Base-by-base conservation (phyloP, 805 yeast species). In the Saturnispora hagleri region DNA sequence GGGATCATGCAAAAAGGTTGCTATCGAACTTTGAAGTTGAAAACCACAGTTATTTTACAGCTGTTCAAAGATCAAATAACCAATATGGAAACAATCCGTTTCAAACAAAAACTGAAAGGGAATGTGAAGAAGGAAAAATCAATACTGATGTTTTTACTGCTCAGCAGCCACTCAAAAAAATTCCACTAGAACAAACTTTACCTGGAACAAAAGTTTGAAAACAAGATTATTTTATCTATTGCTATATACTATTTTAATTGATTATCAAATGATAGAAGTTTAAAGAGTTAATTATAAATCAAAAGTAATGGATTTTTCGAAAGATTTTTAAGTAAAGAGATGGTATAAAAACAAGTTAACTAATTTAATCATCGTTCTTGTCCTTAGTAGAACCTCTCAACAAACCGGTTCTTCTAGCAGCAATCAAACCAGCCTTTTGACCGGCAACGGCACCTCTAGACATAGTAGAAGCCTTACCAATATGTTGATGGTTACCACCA, bases 401-500 rank as follows among this genome's bases (percentile, higher is more conserved):
- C 77, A 90, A 86, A 91, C 98, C 98, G 71, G 98, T 91, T 86
- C 98, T 89, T 88, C 98, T 89, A 76, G 98, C 98, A 71, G 98
- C 98, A 75, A 91, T 91, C 75, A 91, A 89, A 91, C 98, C 98
- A 75, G 95, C 96, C 95, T 91, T 91, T 82, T 91, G 98, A 88
- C 98, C 98, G 71, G 98, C 80, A 74, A 90, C 98, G 65, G 98
- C 97, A 77, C 95, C 96, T 86, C 98, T 89, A 67, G 96, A 84
- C 70, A 90, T 91, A 71, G 98, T 90, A 69, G 98, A 91, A 71
- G 98, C 97, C 84, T 91, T 91, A 89, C 98, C 98, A 81, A 90
- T 91, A 77, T 90, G 98, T 82, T 90, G 98, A 80, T 90, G 97
- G 96, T 90, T 90, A 91, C 99, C 99, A 91, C 99, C 98, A 88